Evolutionary conservation across 2,329 filamentous ascomycete species (phyloP), one percentile per base, ranked within the genome.

Genomic region (Aspergillus fijiensis): DNA sequence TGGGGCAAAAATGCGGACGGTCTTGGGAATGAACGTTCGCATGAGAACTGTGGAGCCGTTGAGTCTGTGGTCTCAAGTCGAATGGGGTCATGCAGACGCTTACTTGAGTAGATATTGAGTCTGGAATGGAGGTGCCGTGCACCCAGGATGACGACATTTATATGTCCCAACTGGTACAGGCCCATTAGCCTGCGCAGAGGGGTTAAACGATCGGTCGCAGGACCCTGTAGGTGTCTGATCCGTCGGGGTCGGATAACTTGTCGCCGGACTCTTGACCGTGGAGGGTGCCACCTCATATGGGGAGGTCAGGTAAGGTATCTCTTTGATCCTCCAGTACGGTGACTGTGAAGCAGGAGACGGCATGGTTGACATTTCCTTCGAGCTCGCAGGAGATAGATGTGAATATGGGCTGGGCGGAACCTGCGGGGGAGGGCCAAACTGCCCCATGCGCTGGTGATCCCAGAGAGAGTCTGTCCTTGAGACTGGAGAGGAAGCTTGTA

Each of bases 101-200:
- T 72, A 87, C 85, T 87, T 87, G 27, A 88, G 73, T 3, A 88
- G 75, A 74, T 88, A 88, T 64, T 88, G 86, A 1, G 86, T 88
- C 67, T 87, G 85, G 60, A 88, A 88, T 0, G 85, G 83, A 4
- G 78, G 64, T 25, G 86, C 85, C 19, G 71, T 85, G 64, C 86
- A 88, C 1, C 82, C 84, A 4, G 79, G 77, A 70, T 82, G 78
- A 5, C 81, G 79, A 65, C 86, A 88, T 66, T 81, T 82, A 72
- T 79, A 84, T 21, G 69, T 69, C 10, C 72, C 76, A 35, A 69
- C 62, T 11, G 67, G 56, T 9, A 69, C 58, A 1, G 66, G 60
- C 14, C 67, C 68, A 55, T 69, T 74, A n/a, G 69, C 23, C 45
- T 70, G 67, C 14, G 65, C 51, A 6, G 63, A 48, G 2, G 71